Evolutionary conservation across 192 early-diverging fungal species (phyloP).

Genomic region (Podila epicladia): DNA sequence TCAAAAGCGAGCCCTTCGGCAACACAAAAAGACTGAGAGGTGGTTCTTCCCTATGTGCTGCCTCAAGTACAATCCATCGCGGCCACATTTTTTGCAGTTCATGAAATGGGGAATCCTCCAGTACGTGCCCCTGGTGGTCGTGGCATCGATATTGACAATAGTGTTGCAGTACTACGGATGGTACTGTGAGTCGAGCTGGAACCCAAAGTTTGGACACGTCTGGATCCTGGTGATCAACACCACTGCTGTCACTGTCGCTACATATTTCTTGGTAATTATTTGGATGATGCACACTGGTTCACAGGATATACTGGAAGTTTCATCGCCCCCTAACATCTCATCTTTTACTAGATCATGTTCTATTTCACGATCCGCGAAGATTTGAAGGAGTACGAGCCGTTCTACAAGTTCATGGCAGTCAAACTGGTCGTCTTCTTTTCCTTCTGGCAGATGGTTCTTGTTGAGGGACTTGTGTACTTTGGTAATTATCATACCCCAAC

Average conservation of each 20-base stretch:
- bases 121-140: conserved; percentile 71
- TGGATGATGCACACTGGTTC: neutral
- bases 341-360: conserved; percentile 41
- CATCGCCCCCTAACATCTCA: neutral
- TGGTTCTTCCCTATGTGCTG: conserved; percentile 75
- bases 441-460: conserved; percentile 44
- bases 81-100: conserved; percentile 61
- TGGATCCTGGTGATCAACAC: conserved; percentile 69
- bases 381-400: conserved; percentile 39
- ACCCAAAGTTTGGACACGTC: conserved; percentile 73
- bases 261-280: conserved; percentile 68
- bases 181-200: conserved; percentile 74
- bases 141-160: conserved; percentile 67
- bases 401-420: conserved; percentile 53
- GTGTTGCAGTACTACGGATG: conserved; percentile 63
- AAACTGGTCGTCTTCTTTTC: conserved; percentile 54
- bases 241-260: conserved; percentile 67
- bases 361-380: conserved; percentile 45
- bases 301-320: no score
- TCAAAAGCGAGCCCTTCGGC: conserved; percentile 56
- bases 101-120: conserved; percentile 78
- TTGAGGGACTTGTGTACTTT: conserved; percentile 50
- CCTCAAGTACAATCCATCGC: conserved; percentile 66
- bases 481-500: conserved; percentile 5
- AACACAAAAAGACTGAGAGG: conserved; percentile 58